Conservation (phyloP, 768 basidiomycete genomes). For the Gelatoporia subvermispora region DNA sequence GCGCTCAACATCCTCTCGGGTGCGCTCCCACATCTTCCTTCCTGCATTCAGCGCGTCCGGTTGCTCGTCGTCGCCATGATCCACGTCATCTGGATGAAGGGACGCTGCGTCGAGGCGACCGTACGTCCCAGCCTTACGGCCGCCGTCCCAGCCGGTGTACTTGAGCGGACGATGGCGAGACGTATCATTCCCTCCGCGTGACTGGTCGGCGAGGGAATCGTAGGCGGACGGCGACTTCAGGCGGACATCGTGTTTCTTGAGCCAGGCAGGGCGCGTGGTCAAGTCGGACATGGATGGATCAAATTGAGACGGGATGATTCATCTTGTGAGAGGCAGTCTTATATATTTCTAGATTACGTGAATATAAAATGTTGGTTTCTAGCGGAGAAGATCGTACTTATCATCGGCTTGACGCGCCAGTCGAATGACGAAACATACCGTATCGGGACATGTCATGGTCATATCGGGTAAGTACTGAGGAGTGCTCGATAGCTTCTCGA, state of each 20-base stretch:
- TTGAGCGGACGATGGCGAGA: conserved; percentile 5
- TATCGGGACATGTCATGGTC: no score
- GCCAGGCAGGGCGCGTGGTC: conserved; percentile 2
- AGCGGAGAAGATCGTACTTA: no score
- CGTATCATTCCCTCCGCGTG: not conserved
- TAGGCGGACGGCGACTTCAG: conserved; percentile 1
- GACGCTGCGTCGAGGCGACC: not conserved
- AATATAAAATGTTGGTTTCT: no score
- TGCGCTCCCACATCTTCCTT: not conserved
- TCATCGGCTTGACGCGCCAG: no score
- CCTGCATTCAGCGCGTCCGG: not conserved
- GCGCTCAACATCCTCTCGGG: not conserved
- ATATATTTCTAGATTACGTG: no score
- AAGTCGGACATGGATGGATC: no score
- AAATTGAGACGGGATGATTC: no score
- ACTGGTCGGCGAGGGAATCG: not conserved
- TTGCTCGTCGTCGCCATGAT: not conserved
- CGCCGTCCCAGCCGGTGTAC: conserved; percentile 1
- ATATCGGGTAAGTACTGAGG: no score
- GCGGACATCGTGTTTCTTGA: conserved; percentile 2
- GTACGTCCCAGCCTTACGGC: conserved; percentile 5
- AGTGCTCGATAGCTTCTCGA: no score
- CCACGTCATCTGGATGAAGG: not conserved
- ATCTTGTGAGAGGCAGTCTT: no score
- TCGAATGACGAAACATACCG: no score